phyloP scores from a whole-genome alignment of 768 basidiomycete species.

The Sporobolomyces phaffii region DNA sequence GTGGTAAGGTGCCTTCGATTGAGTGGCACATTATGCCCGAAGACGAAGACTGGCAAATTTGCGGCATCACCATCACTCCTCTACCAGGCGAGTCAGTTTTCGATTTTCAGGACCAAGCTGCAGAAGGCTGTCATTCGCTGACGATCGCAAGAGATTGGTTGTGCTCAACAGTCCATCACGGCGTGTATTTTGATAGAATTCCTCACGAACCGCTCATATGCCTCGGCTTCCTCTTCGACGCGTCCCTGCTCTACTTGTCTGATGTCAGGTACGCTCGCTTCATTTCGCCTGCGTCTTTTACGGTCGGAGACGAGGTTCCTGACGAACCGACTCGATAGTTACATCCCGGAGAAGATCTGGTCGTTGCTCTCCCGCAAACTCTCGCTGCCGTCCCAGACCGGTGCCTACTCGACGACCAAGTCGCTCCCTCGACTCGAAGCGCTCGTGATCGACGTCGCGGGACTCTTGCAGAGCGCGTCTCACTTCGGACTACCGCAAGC shows the following conservation, averaged over 20 bases:
- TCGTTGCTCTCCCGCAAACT: neutral
- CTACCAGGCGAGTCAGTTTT: conserved; percentile 35
- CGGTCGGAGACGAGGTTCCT: neutral
- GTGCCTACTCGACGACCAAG: neutral
- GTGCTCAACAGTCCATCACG: conserved; percentile 6
- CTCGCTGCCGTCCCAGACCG: conserved; percentile 18
- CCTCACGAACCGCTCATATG: conserved; percentile 27
- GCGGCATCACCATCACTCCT: conserved; percentile 44
- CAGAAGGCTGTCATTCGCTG: too few species aligned
- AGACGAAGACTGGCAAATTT: conserved; percentile 27
- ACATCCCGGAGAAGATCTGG: conserved; percentile 21
- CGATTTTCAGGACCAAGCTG: too few species aligned
- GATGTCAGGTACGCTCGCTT: conserved; percentile 19
- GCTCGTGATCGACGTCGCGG: conserved; percentile 19
- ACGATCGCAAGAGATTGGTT: neutral
- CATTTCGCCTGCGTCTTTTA: too few species aligned
- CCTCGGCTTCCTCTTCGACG: conserved; percentile 49
- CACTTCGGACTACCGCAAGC: conserved; percentile 34
- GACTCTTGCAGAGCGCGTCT: neutral
- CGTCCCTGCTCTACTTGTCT: conserved; percentile 62
- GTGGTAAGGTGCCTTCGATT: conserved; percentile 66
- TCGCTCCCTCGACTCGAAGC: conserved; percentile 16
- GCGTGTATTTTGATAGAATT: conserved; percentile 4
- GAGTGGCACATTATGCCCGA: conserved; percentile 69
- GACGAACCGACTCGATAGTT: neutral